phyloP scores from a whole-genome alignment of 371 early-diverging fungal species.

The Gilbertella persicaria region DNA sequence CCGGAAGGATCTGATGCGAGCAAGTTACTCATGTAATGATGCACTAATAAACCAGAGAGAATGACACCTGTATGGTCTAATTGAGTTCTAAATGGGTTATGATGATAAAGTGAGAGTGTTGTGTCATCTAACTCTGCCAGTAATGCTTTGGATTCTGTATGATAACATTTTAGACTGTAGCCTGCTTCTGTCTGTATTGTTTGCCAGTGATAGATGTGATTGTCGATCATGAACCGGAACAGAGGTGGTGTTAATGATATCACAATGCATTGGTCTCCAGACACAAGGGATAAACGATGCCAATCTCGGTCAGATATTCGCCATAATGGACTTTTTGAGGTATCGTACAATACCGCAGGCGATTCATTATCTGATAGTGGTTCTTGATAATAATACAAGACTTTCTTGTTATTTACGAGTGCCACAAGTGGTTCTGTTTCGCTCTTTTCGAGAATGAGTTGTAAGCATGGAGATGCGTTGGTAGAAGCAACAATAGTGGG shows the following conservation, averaged over 20 bases:
- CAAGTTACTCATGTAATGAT: constrained; percentile 26
- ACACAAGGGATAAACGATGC: constrained; percentile 28
- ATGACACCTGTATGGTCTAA: constrained; percentile 29
- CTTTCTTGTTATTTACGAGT: neutral
- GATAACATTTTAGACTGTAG: constrained; percentile 13
- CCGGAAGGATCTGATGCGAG: constrained; percentile 24
- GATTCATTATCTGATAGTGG: neutral
- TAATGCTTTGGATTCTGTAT: constrained; percentile 13
- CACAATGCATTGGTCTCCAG: constrained; percentile 6
- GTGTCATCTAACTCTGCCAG: constrained; percentile 11
- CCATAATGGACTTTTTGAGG: constrained; percentile 24
- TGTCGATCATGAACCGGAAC: constrained; percentile 15
- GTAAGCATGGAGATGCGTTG: neutral
- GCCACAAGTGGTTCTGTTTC: neutral
- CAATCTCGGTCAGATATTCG: constrained; percentile 29
- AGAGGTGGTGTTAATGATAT: constrained; percentile 30
- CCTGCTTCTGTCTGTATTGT: neutral
- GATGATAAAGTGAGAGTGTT: neutral
- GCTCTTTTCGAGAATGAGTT: neutral
- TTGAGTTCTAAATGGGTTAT: constrained; percentile 17
- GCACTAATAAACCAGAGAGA: constrained; percentile 30
- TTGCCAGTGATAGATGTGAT: constrained; percentile 25
- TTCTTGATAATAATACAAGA: constrained; percentile 9
- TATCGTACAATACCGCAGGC: constrained; percentile 15
- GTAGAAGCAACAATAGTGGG: constrained; percentile 9